Percentiles rank a stretch among this genome's conserved stretches.
These are phyloP conservation scores for Niveomyces coronatus DNA, from an alignment of 2,329 filamentous ascomycete species.

Conservation along the genomic window DNA sequence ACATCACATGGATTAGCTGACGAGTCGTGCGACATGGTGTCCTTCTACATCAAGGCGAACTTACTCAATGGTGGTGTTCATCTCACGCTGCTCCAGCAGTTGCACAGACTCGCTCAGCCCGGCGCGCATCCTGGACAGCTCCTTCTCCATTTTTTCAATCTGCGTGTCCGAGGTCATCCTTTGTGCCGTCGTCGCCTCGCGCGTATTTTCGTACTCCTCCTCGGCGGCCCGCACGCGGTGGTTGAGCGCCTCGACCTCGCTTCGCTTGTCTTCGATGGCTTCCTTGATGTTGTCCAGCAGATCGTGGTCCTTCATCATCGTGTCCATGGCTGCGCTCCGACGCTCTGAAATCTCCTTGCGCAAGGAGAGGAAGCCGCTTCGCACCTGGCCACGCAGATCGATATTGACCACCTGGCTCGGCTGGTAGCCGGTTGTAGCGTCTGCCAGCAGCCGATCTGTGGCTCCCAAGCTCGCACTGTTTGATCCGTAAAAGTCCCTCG, in stretches of 20 bases:
- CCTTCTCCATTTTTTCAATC: conserved; percentile 98
- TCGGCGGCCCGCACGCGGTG: conserved; percentile 81
- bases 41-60: conserved; percentile 30
- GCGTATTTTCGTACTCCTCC: conserved; percentile 88
- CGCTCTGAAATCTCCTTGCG: conserved; percentile 90
- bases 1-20: conserved; percentile 2
- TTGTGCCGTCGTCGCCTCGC: conserved; percentile 75
- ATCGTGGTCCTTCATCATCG: conserved; percentile 91
- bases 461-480: conserved; percentile 22
- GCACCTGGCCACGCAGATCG: conserved; percentile 75
- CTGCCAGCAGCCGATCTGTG: conserved; percentile 70
- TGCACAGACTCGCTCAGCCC: conserved; percentile 79
- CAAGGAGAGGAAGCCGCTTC: conserved; percentile 65
- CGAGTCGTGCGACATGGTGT: too few relatives aligned
- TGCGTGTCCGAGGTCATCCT: conserved; percentile 84
- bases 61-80: conserved; percentile 92
- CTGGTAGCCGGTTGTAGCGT: conserved; percentile 77
- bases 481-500: conserved; percentile 43
- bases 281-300: conserved; percentile 91
- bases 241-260: conserved; percentile 83
- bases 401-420: conserved; percentile 81
- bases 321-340: conserved; percentile 69
- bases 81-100: conserved; percentile 86
- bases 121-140: conserved; percentile 84
- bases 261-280: conserved; percentile 89